phyloP scores from a whole-genome alignment of 345 rosid genomes.

The Syzygium aqueum region DNA sequence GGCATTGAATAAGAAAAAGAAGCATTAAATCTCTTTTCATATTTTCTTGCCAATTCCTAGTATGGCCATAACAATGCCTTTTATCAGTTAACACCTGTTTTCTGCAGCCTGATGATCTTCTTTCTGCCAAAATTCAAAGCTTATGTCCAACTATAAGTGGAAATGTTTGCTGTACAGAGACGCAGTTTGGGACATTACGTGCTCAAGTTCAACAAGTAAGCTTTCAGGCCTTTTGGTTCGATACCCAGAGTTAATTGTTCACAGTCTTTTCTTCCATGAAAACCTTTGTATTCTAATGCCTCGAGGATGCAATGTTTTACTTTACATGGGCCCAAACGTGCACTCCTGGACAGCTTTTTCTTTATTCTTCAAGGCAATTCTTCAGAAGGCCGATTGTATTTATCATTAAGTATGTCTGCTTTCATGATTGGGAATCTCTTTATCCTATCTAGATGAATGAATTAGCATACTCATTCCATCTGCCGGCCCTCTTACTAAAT shows the following conservation, averaged over 20 bases:
- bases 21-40: slow-evolving; percentile 1
- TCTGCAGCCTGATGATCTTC: slow-evolving; percentile 74
- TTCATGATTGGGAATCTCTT: background rate
- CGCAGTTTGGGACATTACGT: slow-evolving; percentile 79
- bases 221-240: background rate
- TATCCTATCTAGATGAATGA: background rate
- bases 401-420: background rate
- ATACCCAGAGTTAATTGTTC: too few relatives aligned
- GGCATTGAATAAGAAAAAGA: background rate
- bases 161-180: slow-evolving; percentile 86
- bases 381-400: background rate
- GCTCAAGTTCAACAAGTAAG: slow-evolving; percentile 89
- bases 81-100: background rate
- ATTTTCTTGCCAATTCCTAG: background rate
- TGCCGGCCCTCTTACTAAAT: background rate
- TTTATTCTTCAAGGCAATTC: background rate
- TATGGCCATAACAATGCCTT: background rate
- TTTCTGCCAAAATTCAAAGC: slow-evolving; percentile 92
- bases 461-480: background rate
- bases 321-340: background rate
- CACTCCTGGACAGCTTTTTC: background rate
- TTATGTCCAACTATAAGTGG: slow-evolving; percentile 87
- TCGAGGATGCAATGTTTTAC: background rate
- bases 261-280: background rate
- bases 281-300: background rate